These are phyloP conservation scores for Batkoa obscura DNA, from an alignment of 371 early-diverging fungal species.

Conservation along the genomic window DNA sequence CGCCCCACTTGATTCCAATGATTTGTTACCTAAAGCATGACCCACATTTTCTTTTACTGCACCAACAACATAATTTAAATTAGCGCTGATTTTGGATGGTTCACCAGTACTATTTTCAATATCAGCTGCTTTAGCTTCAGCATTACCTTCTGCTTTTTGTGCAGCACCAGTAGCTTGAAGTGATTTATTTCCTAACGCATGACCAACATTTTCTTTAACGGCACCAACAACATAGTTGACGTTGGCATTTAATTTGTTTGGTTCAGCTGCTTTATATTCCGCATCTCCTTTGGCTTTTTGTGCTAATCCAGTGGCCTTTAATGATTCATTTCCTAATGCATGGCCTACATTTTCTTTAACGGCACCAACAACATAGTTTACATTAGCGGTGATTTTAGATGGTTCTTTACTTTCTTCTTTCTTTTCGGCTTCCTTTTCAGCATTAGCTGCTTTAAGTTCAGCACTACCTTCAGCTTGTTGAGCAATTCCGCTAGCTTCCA, in stretches of 20 bases:
- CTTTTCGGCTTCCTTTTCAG: no score
- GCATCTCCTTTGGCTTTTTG: background rate
- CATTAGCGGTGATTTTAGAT: background rate
- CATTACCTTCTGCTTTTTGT: background rate
- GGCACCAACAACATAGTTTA: conserved; percentile 4
- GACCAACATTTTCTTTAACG: conserved; percentile 11
- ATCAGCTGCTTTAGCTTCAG: conserved; percentile 1
- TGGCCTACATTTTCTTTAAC: conserved; percentile 12
- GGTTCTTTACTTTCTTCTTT: no score
- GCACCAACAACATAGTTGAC: conserved; percentile 4
- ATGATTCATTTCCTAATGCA: conserved; percentile 4
- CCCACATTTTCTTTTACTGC: conserved; percentile 14
- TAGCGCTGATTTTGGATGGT: conserved; percentile 5
- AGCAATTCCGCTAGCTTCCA: background rate
- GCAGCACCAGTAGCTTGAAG: background rate
- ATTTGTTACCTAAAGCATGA: conserved; percentile 9
- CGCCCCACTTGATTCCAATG: conserved; percentile 10
- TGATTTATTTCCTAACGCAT: conserved; percentile 5
- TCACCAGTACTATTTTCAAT: no score
- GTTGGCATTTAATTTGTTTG: background rate
- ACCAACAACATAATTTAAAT: conserved; percentile 11
- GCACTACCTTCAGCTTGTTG: background rate
- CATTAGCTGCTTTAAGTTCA: background rate
- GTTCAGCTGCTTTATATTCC: background rate
- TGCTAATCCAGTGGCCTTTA: background rate